These are phyloP conservation scores for Teratosphaeria gauchensis DNA, from an alignment of 2,329 filamentous ascomycete species.

Conservation along the genomic window DNA sequence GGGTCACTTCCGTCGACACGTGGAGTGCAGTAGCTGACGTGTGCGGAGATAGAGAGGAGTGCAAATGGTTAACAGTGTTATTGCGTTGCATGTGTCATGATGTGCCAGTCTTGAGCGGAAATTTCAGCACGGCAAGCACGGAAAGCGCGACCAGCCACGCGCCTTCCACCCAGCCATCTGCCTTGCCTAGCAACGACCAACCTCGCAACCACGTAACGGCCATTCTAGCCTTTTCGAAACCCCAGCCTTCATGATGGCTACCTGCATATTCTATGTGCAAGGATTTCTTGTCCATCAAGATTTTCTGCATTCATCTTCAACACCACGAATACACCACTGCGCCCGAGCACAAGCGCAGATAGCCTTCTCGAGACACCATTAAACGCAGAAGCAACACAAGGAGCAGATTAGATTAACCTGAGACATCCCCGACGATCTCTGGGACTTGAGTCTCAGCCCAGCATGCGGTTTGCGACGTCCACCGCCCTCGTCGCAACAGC, in stretches of 20 bases:
- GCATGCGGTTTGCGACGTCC: conserved; percentile 1
- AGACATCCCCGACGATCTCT: not conserved
- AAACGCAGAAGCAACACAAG: not conserved
- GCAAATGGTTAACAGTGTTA: no score
- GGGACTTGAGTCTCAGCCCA: conserved; percentile 1
- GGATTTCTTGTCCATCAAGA: not conserved
- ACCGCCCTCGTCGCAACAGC: conserved; percentile 9
- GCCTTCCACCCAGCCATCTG: not conserved
- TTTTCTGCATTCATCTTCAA: not conserved
- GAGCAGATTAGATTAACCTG: not conserved
- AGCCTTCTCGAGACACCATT: not conserved
- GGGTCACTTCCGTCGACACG: no score
- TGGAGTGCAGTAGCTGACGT: no score
- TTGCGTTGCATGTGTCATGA: no score
- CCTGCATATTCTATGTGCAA: not conserved
- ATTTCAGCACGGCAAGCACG: not conserved
- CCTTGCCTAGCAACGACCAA: not conserved
- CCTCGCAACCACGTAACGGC: not conserved
- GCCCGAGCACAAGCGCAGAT: not conserved
- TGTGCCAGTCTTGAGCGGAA: no score
- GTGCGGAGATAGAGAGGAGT: no score
- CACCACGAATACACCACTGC: not conserved
- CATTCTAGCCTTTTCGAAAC: not conserved
- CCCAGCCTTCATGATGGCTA: not conserved
- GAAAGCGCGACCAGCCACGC: not conserved